Evolutionary conservation across 2,329 filamentous ascomycete species (phyloP).

Genomic region (Chrysosporium queenslandicum): DNA sequence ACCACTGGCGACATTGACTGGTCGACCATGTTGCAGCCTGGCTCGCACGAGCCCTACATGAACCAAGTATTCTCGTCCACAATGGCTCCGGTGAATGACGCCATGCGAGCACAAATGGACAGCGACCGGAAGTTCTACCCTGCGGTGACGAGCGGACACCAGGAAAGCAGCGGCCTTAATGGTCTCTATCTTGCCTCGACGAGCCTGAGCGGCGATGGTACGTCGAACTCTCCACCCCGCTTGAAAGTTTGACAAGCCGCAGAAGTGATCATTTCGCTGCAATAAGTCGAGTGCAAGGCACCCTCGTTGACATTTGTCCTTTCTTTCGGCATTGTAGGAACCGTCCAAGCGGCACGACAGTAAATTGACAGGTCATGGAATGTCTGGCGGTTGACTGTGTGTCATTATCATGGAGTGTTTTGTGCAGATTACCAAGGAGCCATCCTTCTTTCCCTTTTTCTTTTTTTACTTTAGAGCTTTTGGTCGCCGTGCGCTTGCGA

Average conservation of each 20-base stretch:
- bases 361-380: constrained; percentile 21
- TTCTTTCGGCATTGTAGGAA: constrained; percentile 48
- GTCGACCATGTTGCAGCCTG: constrained; percentile 68
- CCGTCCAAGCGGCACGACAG: constrained; percentile 47
- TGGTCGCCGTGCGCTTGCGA: background rate
- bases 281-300: constrained; percentile 31
- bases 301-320: constrained; percentile 47
- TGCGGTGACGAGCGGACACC: constrained; percentile 19
- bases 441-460: background rate
- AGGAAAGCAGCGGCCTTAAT: constrained; percentile 39
- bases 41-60: constrained; percentile 57
- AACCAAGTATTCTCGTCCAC: constrained; percentile 54
- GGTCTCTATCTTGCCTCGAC: constrained; percentile 41
- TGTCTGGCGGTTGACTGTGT: background rate
- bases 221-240: constrained; percentile 36
- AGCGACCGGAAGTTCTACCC: constrained; percentile 44
- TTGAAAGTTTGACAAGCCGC: constrained; percentile 29
- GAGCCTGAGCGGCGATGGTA: constrained; percentile 40
- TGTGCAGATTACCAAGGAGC: background rate
- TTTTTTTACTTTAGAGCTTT: too few species aligned
- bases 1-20: constrained; percentile 53
- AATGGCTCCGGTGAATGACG: constrained; percentile 59
- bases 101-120: constrained; percentile 56
- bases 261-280: constrained; percentile 33
- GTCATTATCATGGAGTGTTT: background rate